Evolutionary conservation across 2,329 filamentous ascomycete genomes (phyloP).

Genomic region (Pestalotiopsis sp.): DNA sequence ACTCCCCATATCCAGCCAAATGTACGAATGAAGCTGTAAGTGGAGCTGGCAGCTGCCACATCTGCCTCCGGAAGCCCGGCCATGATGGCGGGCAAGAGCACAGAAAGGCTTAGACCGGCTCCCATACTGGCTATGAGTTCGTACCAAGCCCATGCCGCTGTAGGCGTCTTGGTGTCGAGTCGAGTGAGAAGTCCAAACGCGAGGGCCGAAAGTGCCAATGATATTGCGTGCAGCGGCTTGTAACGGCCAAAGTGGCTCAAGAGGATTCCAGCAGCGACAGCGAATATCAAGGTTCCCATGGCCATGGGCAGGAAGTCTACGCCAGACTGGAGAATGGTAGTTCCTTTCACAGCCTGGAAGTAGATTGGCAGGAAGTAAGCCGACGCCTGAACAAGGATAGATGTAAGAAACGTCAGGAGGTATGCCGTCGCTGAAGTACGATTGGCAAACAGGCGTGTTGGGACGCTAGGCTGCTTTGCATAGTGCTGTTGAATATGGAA

Average conservation of each 20-base stretch:
- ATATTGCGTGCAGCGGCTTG: background rate
- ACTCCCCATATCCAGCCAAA: constrained; percentile 43
- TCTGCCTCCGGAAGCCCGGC: constrained; percentile 31
- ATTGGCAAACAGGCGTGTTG: constrained; percentile 25
- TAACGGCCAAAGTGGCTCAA: constrained; percentile 4
- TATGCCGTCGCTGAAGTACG: constrained; percentile 34
- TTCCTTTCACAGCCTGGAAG: constrained; percentile 41
- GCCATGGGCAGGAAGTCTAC: constrained; percentile 28
- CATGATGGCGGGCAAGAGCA: constrained; percentile 40
- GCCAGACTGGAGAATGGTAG: constrained; percentile 26
- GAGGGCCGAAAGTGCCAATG: background rate
- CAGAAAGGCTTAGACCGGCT: constrained; percentile 35
- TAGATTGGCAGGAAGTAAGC: constrained; percentile 46
- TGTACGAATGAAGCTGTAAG: background rate
- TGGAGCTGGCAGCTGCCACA: background rate
- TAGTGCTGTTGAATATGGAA: background rate
- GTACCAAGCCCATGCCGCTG: background rate
- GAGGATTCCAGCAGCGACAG: constrained; percentile 21
- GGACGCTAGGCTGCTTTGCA: background rate
- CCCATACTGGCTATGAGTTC: constrained; percentile 34
- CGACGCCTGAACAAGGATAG: constrained; percentile 34
- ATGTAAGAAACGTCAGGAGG: constrained; percentile 35
- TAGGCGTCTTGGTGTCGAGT: background rate
- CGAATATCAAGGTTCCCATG: constrained; percentile 18
- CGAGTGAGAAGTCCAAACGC: background rate